Evolutionary conservation across 306 rosid genomes (phyloP), one percentile per base, ranked within the genome.

Genomic region (Albizia julibrissin): DNA sequence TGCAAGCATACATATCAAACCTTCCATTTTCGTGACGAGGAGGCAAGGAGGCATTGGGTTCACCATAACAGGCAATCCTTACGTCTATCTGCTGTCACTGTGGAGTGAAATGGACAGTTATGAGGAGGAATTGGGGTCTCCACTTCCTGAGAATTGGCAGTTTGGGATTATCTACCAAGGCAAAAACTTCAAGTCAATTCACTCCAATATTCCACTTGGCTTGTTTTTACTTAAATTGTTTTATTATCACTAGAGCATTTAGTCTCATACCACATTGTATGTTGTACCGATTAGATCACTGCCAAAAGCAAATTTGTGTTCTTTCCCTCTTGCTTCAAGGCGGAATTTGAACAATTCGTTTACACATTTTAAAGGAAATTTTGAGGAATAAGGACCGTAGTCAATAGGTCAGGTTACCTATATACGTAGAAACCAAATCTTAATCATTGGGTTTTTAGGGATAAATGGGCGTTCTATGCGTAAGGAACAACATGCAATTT

Each of bases 31-130:
- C 10, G 94, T 95, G 15, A 90, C 95, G 0, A 14, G 40, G 61
- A 93, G 79, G 80, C 11, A 52, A 50, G 95, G 98, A 76, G 99
- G 99, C 16, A 87, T 93, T 21, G 40, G 84, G 50, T 90, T 89
- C 89, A 91, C 95, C 3, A 85, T 93, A 15, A 88, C 83, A 0
- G 99, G 99, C 66, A 93, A 93, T 79, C 98, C 97, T 0, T 91
- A 91, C 66, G 90, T 77, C 89, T 85, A 87, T 66, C 75, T 89
- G 65, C 84, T 91, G 1, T 6, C 77, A 76, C 90, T 93, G 59
- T 89, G 91, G 89, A 93, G 93, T 69, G 27, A 68, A 87, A 71
- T 95, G 98, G 98, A 89, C 89, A 22, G 4, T 64, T 0, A 65
- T 93, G 91, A 79, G 54, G 80, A 42, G 97, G 24, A 43, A 54